A percentile compares a stretch with the other conserved stretches of the same genome.
Conservation (phyloP, 2,329 filamentous ascomycete genomes). For the Helotiales sp. region DNA sequence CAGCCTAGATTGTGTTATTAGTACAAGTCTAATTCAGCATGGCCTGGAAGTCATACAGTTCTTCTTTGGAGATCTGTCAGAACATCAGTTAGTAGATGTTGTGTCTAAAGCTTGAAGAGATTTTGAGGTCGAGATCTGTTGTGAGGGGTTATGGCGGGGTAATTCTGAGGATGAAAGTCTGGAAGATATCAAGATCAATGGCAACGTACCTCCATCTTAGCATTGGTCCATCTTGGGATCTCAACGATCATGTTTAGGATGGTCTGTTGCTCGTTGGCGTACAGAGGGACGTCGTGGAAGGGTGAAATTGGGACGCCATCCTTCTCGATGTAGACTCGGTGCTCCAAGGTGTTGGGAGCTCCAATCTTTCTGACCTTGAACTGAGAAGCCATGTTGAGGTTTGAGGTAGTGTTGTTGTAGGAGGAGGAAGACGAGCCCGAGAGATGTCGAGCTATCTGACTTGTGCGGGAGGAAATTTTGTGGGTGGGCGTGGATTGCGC, state of each 20-base stretch:
- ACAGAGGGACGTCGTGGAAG: constrained; percentile 98
- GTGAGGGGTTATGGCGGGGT: constrained; percentile 20
- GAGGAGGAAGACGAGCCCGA: constrained; percentile 38
- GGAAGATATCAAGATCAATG: background rate
- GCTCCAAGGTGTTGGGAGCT: constrained; percentile 89
- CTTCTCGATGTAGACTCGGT: constrained; percentile 97
- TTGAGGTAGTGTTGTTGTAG: constrained; percentile 8
- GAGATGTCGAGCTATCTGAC: constrained; percentile 49
- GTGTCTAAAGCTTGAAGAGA: constrained; percentile 2
- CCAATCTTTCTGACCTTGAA: constrained; percentile 87
- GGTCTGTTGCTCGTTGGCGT: constrained; percentile 93
- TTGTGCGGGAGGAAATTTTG: constrained; percentile 31
- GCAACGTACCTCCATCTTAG: constrained; percentile 88
- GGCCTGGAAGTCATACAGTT: constrained; percentile 59
- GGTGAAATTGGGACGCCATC: constrained; percentile 91
- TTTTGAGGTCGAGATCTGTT: background rate
- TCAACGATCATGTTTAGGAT: constrained; percentile 99
- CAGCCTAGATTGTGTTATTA: constrained; percentile 39
- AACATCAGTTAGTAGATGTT: background rate
- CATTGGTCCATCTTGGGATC: constrained; percentile 99
- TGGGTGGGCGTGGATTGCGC: constrained; percentile 20
- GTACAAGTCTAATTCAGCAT: background rate
- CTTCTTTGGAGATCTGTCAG: constrained; percentile 92
- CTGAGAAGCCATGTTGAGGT: constrained; percentile 37
- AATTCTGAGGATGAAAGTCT: constrained; percentile 10